Evolutionary conservation across 805 yeast genomes (phyloP).

Genomic region (Saccharomycopsis synnaedendra): DNA sequence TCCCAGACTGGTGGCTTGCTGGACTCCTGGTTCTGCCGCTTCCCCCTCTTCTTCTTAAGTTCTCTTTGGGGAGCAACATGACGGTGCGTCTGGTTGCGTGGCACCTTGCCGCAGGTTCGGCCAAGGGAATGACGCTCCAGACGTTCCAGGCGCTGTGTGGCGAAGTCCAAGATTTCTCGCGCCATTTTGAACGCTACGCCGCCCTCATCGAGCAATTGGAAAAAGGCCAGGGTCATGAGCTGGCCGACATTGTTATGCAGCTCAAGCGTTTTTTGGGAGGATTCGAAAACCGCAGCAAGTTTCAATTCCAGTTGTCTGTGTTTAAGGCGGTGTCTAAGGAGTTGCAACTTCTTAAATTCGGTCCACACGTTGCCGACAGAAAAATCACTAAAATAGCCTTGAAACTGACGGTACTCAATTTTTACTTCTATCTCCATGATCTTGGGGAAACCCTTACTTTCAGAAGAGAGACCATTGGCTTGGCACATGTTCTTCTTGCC

Average conservation of each 20-base stretch:
- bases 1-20: constrained; percentile 15
- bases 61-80: constrained; percentile 8
- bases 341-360: constrained; percentile 2
- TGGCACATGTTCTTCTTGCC: constrained; percentile 5
- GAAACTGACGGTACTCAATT: constrained; percentile 5
- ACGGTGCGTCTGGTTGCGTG: constrained; percentile 10
- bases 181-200: constrained; percentile 8
- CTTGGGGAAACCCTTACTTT: constrained; percentile 6
- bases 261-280: constrained; percentile 9
- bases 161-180: constrained; percentile 8
- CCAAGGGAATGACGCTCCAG: constrained; percentile 5
- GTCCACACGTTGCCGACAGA: background rate
- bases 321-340: constrained; percentile 6
- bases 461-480: constrained; percentile 6
- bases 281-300: constrained; percentile 4
- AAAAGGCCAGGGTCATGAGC: background rate
- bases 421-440: constrained; percentile 14
- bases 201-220: constrained; percentile 7
- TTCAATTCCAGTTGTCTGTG: constrained; percentile 6
- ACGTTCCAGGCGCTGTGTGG: constrained; percentile 8
- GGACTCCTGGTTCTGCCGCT: constrained; percentile 13
- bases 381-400: constrained; percentile 1
- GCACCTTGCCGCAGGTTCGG: constrained; percentile 10
- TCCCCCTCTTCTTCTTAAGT: constrained; percentile 14
- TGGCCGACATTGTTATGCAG: background rate